Conservation (phyloP, 2,329 filamentous ascomycete genomes). For the Fusarium longipes region DNA sequence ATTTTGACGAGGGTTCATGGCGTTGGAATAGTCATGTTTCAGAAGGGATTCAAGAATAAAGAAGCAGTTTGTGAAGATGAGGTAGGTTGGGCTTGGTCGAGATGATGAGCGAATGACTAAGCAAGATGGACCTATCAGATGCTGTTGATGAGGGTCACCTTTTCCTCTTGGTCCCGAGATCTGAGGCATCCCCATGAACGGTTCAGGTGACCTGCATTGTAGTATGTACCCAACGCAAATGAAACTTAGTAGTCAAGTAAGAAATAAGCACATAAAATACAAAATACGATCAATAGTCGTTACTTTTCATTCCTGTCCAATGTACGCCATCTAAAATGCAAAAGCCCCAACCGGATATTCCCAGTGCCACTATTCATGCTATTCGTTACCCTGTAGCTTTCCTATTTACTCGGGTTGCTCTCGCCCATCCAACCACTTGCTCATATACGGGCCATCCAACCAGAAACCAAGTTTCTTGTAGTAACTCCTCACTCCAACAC, state of each 20-base stretch:
- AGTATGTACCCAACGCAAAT: not conserved
- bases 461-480: slow-evolving; percentile 93
- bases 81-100: slow-evolving; percentile 8
- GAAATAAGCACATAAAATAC: not conserved
- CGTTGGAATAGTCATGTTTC: slow-evolving; percentile 49
- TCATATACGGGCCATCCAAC: slow-evolving; percentile 90
- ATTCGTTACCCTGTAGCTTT: slow-evolving; percentile 16
- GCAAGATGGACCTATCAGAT: slow-evolving; percentile 34
- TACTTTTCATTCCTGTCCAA: slow-evolving; percentile 28
- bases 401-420: slow-evolving; percentile 32
- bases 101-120: slow-evolving; percentile 40
- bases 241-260: not conserved
- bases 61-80: slow-evolving; percentile 2
- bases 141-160: slow-evolving; percentile 4
- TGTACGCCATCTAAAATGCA: slow-evolving; percentile 41
- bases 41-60: not conserved
- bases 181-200: slow-evolving; percentile 21
- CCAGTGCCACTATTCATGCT: slow-evolving; percentile 16
- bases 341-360: slow-evolving; percentile 32
- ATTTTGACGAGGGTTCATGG: slow-evolving; percentile 52
- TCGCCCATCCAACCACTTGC: slow-evolving; percentile 69
- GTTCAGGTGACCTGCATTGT: slow-evolving; percentile 11
- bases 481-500: slow-evolving; percentile 94
- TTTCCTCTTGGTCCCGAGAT: slow-evolving; percentile 21
- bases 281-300: not conserved